These are phyloP conservation scores for Mucor saturninus DNA, from an alignment of 371 early-diverging fungal species.

Conservation along the genomic window DNA sequence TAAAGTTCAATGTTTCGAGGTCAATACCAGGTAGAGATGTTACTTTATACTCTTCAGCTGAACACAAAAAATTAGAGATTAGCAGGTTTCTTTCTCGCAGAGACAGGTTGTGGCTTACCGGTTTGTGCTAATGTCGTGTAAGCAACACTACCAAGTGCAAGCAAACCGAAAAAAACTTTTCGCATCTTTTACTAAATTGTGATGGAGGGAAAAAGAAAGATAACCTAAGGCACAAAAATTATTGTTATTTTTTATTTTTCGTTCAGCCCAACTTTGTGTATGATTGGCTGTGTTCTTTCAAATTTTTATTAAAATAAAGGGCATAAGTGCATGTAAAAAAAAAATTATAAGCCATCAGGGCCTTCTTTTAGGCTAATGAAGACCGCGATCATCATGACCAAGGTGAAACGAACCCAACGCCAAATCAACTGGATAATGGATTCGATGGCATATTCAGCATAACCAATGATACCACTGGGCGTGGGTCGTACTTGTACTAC, in stretches of 20 bases:
- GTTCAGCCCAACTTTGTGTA: background rate
- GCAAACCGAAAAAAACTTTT: conserved; percentile 8
- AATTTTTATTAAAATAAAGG: conserved; percentile 1
- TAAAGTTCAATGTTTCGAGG: conserved; percentile 35
- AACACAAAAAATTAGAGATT: background rate
- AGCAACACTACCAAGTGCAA: conserved; percentile 6
- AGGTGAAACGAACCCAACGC: conserved; percentile 19
- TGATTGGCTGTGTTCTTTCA: background rate
- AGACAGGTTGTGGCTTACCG: conserved; percentile 8
- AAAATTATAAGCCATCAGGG: conserved; percentile 3
- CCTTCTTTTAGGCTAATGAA: conserved; percentile 24
- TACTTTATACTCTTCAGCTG: conserved; percentile 64
- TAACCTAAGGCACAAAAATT: background rate
- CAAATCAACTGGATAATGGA: conserved; percentile 11
- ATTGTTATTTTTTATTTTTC: background rate
- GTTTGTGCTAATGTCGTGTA: conserved; percentile 13
- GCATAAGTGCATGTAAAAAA: background rate
- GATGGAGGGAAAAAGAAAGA: conserved; percentile 2
- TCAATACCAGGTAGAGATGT: conserved; percentile 57
- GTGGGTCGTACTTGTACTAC: background rate
- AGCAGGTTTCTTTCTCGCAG: background rate
- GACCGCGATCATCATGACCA: conserved; percentile 23
- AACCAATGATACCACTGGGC: conserved; percentile 2
- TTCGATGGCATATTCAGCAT: background rate
- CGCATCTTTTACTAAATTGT: conserved; percentile 1